Conservation (phyloP, 2,329 filamentous ascomycete genomes). For the Penicillium palitans region DNA sequence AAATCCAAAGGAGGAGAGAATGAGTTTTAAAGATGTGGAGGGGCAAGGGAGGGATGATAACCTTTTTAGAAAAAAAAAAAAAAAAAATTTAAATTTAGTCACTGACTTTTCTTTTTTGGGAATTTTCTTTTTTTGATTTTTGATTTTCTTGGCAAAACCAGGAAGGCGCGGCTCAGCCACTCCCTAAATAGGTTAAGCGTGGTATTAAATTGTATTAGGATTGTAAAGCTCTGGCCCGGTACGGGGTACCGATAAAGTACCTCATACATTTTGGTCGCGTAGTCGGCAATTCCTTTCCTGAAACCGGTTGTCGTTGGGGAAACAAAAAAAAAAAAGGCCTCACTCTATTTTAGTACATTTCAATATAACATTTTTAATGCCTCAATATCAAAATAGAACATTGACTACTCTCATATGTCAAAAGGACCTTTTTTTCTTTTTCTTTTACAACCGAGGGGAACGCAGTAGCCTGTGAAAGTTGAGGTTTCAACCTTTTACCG, state of each 20-base stretch:
- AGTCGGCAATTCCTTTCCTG: conserved; percentile 10
- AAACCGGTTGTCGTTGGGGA: conserved; percentile 28
- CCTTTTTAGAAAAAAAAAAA: background rate
- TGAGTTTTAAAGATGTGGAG: conserved; percentile 30
- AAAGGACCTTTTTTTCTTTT: background rate
- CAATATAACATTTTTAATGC: conserved; percentile 6
- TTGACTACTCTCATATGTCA: background rate
- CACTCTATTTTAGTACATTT: conserved; percentile 13
- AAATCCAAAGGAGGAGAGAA: conserved; percentile 27
- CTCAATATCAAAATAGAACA: conserved; percentile 11
- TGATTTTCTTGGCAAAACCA: background rate
- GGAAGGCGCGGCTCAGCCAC: conserved; percentile 21
- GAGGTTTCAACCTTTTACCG: conserved; percentile 3
- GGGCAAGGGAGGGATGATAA: conserved; percentile 22
- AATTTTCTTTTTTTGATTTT: conserved; percentile 10
- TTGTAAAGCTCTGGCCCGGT: background rate
- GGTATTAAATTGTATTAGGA: conserved; percentile 4
- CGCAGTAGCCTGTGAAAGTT: conserved; percentile 5
- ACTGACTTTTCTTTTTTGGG: conserved; percentile 12
- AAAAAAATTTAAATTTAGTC: conserved; percentile 32
- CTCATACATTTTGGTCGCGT: conserved; percentile 8
- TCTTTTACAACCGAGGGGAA: conserved; percentile 5
- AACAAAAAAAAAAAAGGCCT: conserved; percentile 23
- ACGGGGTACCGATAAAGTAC: conserved; percentile 16
- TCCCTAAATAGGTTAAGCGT: conserved; percentile 9